Conservation (phyloP, 2,329 filamentous ascomycete species). For the Stagonosporopsis chrysanthemi region DNA sequence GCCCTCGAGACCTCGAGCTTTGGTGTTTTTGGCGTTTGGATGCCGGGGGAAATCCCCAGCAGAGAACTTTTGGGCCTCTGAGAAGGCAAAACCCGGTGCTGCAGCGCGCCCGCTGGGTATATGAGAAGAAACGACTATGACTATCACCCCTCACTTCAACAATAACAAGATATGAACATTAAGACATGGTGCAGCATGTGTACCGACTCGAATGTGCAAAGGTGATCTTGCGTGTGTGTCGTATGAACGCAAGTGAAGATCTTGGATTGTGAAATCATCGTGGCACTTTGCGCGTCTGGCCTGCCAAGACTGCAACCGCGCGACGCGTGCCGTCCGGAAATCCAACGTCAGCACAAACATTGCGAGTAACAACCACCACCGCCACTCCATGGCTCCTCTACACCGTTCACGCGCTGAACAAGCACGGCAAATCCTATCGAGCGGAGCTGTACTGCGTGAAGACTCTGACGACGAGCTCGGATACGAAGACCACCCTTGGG, state of each 20-base stretch:
- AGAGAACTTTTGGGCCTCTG: slow-evolving; percentile 2
- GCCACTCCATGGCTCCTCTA: slow-evolving; percentile 49
- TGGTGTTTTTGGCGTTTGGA: slow-evolving; percentile 37
- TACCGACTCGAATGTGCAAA: not conserved
- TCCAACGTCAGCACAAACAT: slow-evolving; percentile 38
- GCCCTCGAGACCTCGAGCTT: slow-evolving; percentile 34
- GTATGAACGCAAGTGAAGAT: slow-evolving; percentile 1
- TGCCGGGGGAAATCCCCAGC: slow-evolving; percentile 7
- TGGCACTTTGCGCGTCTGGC: slow-evolving; percentile 27
- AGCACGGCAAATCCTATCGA: slow-evolving; percentile 61
- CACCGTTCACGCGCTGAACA: slow-evolving; percentile 54
- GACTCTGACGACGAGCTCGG: slow-evolving; percentile 88
- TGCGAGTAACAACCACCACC: slow-evolving; percentile 18
- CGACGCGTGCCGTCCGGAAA: slow-evolving; percentile 35
- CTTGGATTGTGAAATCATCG: slow-evolving; percentile 27
- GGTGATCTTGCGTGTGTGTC: not conserved
- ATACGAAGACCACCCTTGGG: slow-evolving; percentile 59
- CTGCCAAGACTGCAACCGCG: slow-evolving; percentile 39
- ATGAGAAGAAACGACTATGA: slow-evolving; percentile 31
- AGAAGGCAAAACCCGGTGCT: slow-evolving; percentile 31
- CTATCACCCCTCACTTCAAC: slow-evolving; percentile 14
- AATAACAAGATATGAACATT: not conserved
- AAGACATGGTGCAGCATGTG: not conserved
- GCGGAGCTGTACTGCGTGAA: slow-evolving; percentile 71
- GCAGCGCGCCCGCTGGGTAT: slow-evolving; percentile 39